Percentiles rank a stretch among this genome's conserved stretches.
These are phyloP conservation scores for Neopestalotiopsis sp. DNA, from an alignment of 2,329 filamentous ascomycete genomes.

Conservation along the genomic window DNA sequence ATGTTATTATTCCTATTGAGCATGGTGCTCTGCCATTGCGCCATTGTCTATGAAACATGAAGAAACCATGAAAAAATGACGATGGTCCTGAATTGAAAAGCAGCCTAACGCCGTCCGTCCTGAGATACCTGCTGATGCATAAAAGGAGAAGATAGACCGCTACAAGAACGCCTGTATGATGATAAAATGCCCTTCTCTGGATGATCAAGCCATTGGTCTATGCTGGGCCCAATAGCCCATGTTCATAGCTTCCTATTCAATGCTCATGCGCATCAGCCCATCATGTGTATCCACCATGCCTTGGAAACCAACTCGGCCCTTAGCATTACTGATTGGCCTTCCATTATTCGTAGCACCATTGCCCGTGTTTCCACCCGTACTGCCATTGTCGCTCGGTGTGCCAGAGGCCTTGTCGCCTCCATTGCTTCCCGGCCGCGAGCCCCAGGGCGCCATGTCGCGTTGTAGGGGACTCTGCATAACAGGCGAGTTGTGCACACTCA, in stretches of 20 bases:
- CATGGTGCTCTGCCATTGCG: too few species aligned
- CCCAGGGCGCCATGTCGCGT: conserved; percentile 73
- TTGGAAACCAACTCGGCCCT: conserved; percentile 78
- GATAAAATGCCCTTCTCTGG: neutral
- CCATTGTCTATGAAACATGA: too few species aligned
- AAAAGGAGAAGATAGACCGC: neutral
- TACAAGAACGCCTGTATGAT: neutral
- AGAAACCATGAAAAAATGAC: too few species aligned
- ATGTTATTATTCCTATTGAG: neutral
- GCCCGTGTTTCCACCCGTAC: conserved; percentile 38
- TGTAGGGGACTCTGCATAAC: conserved; percentile 85
- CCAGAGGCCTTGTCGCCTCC: conserved; percentile 56
- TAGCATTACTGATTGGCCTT: conserved; percentile 57
- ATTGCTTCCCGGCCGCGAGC: conserved; percentile 70
- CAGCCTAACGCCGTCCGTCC: neutral
- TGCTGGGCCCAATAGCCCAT: neutral
- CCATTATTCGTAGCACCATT: conserved; percentile 23
- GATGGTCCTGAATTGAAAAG: too few species aligned
- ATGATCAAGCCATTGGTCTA: neutral
- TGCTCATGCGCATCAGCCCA: conserved; percentile 95
- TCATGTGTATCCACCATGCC: conserved; percentile 97
- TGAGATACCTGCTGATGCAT: neutral
- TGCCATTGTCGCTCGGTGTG: conserved; percentile 57
- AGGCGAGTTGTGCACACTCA: conserved; percentile 90
- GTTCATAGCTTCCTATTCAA: conserved; percentile 65